These are phyloP conservation scores for Mycena kentingensis DNA, from an alignment of 768 basidiomycete genomes.

Conservation along the genomic window DNA sequence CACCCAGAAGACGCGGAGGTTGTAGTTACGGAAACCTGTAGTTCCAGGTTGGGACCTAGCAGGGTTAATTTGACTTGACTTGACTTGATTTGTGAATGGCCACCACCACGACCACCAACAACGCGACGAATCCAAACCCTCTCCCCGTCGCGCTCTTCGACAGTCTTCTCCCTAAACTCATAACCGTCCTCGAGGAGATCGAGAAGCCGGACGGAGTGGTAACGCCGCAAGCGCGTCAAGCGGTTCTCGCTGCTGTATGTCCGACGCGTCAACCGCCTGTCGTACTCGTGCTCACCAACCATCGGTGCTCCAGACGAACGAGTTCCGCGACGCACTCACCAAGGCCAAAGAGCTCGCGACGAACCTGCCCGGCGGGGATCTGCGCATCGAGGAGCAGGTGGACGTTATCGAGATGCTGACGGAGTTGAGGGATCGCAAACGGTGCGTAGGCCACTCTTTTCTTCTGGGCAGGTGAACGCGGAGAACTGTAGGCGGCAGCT, in stretches of 20 bases:
- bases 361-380: slow-evolving; percentile 71
- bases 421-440: slow-evolving; percentile 61
- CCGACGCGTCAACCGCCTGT: neutral
- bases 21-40: too few relatives aligned
- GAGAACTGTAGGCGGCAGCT: too few relatives aligned
- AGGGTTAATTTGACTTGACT: too few relatives aligned
- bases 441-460: slow-evolving; percentile 37
- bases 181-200: slow-evolving; percentile 60
- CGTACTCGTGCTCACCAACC: slow-evolving; percentile 24
- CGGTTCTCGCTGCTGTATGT: slow-evolving; percentile 62
- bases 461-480: too few relatives aligned
- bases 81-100: slow-evolving; percentile 25
- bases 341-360: slow-evolving; percentile 62
- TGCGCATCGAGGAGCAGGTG: slow-evolving; percentile 67
- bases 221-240: slow-evolving; percentile 64
- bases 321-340: slow-evolving; percentile 59
- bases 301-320: slow-evolving; percentile 57
- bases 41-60: too few relatives aligned
- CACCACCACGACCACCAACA: too few relatives aligned
- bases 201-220: slow-evolving; percentile 56
- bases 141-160: slow-evolving; percentile 56
- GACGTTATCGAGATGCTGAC: slow-evolving; percentile 72
- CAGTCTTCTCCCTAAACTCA: slow-evolving; percentile 58
- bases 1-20: too few relatives aligned
- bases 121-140: too few relatives aligned